These are phyloP conservation scores for Schoenoplectus tabernaemontani DNA, from an alignment of 202 grass and related monocot genomes.

Conservation along the genomic window DNA sequence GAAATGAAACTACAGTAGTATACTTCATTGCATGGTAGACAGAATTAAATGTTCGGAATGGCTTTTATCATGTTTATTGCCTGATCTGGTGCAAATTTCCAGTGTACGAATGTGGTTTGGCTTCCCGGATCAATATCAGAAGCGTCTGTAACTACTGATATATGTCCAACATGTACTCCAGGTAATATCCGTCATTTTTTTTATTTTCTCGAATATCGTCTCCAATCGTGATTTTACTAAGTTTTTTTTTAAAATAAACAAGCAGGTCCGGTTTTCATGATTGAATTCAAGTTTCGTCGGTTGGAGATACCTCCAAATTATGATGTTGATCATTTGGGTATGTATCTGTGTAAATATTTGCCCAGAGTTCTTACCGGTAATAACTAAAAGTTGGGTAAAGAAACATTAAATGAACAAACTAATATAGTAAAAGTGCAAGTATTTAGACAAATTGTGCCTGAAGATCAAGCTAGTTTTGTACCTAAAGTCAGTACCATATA, in stretches of 20 bases:
- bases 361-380: not conserved
- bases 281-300: constrained; percentile 79
- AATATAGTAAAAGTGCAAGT: not conserved
- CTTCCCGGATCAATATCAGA: constrained; percentile 78
- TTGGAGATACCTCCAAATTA: constrained; percentile 93
- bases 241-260: constrained; percentile 22
- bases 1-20: constrained; percentile 2
- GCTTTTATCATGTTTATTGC: not conserved
- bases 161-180: constrained; percentile 76
- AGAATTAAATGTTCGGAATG: not conserved
- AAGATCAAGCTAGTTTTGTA: not conserved
- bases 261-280: constrained; percentile 59
- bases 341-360: not conserved
- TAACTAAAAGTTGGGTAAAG: constrained; percentile 18
- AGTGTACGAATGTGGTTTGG: constrained; percentile 95
- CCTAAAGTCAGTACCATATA: not conserved
- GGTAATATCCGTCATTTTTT: constrained; percentile 30
- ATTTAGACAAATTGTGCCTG: not conserved
- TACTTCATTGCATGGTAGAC: constrained; percentile 3
- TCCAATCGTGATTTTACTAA: not conserved
- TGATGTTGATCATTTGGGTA: constrained; percentile 82
- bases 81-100: constrained; percentile 28
- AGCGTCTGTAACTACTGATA: constrained; percentile 57
- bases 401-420: not conserved
- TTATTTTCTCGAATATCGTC: constrained; percentile 16